These are phyloP conservation scores for Erythrobasidium yunnanense DNA, from an alignment of 768 basidiomycete genomes.

Conservation along the genomic window DNA sequence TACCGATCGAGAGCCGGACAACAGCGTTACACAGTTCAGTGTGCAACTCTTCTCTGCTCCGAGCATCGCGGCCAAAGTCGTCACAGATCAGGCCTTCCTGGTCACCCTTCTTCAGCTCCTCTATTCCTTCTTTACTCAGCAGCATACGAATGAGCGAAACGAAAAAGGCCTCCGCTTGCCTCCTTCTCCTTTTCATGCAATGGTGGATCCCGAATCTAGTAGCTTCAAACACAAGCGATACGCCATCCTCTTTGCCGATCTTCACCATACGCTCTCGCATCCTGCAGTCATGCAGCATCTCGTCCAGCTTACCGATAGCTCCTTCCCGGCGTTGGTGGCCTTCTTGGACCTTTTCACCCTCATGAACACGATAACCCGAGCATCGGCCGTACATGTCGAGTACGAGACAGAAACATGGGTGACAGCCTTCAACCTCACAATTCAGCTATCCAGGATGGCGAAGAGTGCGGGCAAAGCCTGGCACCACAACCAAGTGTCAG, in stretches of 20 bases:
- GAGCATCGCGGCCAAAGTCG: conserved; percentile 67
- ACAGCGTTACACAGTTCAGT: conserved; percentile 85
- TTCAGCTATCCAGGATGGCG: conserved; percentile 76
- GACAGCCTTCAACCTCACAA: conserved; percentile 85
- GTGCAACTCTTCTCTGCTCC: conserved; percentile 88
- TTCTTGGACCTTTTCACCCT: conserved; percentile 83
- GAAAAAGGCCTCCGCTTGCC: conserved; percentile 51
- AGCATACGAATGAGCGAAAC: conserved; percentile 47
- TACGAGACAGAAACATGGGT: conserved; percentile 97
- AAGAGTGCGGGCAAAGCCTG: conserved; percentile 82
- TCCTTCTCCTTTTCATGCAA: conserved; percentile 38
- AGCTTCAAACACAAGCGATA: conserved; percentile 92
- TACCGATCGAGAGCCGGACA: conserved; percentile 85
- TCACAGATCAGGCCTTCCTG: conserved; percentile 61
- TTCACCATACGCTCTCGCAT: conserved; percentile 60
- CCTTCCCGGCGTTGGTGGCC: conserved; percentile 54
- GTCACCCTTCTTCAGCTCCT: conserved; percentile 70
- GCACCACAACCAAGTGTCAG: conserved; percentile 46
- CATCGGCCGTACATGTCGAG: conserved; percentile 71
- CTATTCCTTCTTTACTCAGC: conserved; percentile 82
- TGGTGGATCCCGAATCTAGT: conserved; percentile 67
- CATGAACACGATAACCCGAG: conserved; percentile 79
- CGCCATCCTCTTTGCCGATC: conserved; percentile 66
- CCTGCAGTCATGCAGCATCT: conserved; percentile 63
- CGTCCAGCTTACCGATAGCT: conserved; percentile 42